phyloP scores from a whole-genome alignment of 2,329 filamentous ascomycete genomes.

The Rugonectria rugulosa region DNA sequence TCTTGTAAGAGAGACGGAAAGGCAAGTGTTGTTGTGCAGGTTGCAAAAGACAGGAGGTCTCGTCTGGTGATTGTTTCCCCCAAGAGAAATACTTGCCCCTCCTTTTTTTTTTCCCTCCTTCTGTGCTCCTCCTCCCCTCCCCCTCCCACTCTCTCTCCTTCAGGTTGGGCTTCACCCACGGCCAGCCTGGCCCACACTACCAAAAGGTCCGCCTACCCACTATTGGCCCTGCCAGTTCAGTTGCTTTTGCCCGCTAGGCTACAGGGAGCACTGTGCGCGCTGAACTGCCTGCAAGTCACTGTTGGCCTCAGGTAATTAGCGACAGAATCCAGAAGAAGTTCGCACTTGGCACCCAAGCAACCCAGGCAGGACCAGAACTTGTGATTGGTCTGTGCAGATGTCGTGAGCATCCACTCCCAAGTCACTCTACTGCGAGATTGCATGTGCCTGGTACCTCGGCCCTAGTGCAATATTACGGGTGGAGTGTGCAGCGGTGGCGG shows the following conservation, averaged over 20 bases:
- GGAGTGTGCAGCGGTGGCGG: not conserved
- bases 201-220: not conserved
- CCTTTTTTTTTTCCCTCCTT: conserved; percentile 34
- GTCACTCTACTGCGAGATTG: conserved; percentile 23
- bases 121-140: no score
- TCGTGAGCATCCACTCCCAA: no score
- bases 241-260: not conserved
- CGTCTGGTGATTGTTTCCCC: conserved; percentile 40
- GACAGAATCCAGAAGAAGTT: no score
- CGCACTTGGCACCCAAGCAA: no score
- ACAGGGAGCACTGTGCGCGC: not conserved
- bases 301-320: not conserved
- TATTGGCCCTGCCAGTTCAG: not conserved
- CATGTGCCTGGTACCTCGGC: conserved; percentile 24
- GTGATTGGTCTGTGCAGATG: conserved; percentile 31
- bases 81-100: conserved; percentile 36
- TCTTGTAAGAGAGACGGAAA: not conserved
- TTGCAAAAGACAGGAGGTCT: conserved; percentile 13
- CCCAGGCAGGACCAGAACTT: conserved; percentile 26
- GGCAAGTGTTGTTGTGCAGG: conserved; percentile 3
- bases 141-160: conserved; percentile 25
- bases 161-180: no score
- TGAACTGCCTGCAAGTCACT: no score
- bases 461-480: conserved; percentile 12
- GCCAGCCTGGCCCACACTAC: not conserved